Percentiles rank a stretch among this genome's conserved stretches.
Evolutionary conservation across 768 basidiomycete genomes (phyloP).

Genomic region (Tremella fuciformis): DNA sequence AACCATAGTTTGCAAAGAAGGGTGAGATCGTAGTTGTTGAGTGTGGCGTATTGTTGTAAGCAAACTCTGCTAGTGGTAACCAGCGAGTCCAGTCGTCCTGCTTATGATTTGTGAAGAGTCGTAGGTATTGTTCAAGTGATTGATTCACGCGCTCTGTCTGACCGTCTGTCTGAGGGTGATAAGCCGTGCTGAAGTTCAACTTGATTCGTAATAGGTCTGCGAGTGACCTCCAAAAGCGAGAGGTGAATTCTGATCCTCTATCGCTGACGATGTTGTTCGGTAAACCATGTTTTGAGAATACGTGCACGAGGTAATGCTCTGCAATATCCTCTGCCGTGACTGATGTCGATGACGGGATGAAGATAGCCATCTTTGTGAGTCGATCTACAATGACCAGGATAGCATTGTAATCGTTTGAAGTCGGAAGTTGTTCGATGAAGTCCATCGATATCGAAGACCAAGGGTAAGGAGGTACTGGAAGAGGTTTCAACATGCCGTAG

Average conservation of each 20-base stretch:
- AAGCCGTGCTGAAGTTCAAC: conserved; percentile 52
- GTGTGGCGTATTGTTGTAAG: conserved; percentile 47
- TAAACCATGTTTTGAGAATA: conserved; percentile 16
- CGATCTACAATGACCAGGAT: conserved; percentile 54
- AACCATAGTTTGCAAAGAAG: conserved; percentile 45
- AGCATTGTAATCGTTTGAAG: conserved; percentile 48
- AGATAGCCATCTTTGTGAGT: conserved; percentile 54
- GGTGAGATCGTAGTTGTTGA: conserved; percentile 47
- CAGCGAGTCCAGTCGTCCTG: conserved; percentile 51
- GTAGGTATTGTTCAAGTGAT: conserved; percentile 54
- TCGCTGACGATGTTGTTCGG: conserved; percentile 13
- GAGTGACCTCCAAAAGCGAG: conserved; percentile 49
- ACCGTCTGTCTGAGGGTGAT: conserved; percentile 29
- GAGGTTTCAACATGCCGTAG: conserved; percentile 50
- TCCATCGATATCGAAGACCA: conserved; percentile 54
- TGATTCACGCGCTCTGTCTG: conserved; percentile 56
- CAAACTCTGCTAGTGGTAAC: conserved; percentile 51
- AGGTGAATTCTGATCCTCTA: conserved; percentile 15
- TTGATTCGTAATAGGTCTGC: conserved; percentile 35
- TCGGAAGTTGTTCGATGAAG: conserved; percentile 51
- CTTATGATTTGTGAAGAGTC: conserved; percentile 52
- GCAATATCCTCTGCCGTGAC: conserved; percentile 47
- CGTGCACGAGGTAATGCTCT: conserved; percentile 9
- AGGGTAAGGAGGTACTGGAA: conserved; percentile 39
- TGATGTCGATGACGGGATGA: conserved; percentile 52